Evolutionary conservation across 2,329 filamentous ascomycete species (phyloP), one percentile per base, ranked within the genome.

Genomic region (Claviceps paspali): DNA sequence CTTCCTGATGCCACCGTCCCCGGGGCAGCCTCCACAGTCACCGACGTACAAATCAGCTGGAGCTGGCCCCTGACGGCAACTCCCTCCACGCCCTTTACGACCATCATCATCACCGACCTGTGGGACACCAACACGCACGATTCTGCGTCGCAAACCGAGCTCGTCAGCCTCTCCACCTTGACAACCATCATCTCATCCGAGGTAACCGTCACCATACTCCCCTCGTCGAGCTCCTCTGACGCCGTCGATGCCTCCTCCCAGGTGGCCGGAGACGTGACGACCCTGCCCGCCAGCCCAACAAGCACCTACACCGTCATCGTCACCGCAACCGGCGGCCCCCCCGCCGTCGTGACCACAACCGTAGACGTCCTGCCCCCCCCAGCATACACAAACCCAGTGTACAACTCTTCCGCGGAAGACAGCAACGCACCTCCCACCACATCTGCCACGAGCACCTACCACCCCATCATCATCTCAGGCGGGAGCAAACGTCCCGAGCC

Each of bases 1-100:
- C 47, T 52, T 8, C 51, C 55, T 5, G 55, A 57, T 39, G 55
- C 48, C 28, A 55, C 51, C 17, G 44, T 60, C 23, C 47, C 55
- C 11, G 55, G 49, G 4, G 47, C 47, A 26, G 50, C 55, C 2
- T 47, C 43, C 1, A 60, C 57, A 5, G 45, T 57, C 24, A 59
- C 54, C 9, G 38, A 51, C 15, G 17, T 50, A 14, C 39, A 51
- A 35, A 47, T 47, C 17, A 50, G 47, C 21, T 43, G 42, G 32
- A 51, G 46, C 9, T 30, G 50, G 38, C 38, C 23, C 40, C 47
- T 39, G 39, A 38, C 30, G 33, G 35, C 41, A 9, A 38, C 35
- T 35, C 36, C 40, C n/a, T 21, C 37, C 24, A 45, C 40, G 28
- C 40, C 43, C 8, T 32, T 47, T 28, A 47, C 45, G 7, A 53